Percentiles rank a stretch among this genome's conserved stretches.
Conservation (phyloP, 768 basidiomycete species). For the Podaxis sp. region DNA sequence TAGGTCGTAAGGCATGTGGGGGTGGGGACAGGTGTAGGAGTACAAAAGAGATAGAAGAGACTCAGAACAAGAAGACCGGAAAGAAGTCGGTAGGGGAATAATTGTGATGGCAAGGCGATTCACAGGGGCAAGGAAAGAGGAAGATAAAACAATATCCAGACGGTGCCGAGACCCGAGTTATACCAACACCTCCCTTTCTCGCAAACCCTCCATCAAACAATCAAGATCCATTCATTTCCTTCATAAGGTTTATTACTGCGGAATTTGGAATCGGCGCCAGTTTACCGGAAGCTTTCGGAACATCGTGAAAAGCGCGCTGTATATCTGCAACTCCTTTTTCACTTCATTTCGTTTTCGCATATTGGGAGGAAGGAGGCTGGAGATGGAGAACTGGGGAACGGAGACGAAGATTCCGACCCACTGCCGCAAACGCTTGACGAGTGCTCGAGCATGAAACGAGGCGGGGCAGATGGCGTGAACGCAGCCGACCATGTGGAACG, state of each 20-base stretch:
- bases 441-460: constrained; percentile 2
- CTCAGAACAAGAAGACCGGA: constrained; percentile 2
- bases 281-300: neutral
- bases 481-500: constrained; percentile 9
- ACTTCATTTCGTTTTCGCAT: constrained; percentile 2
- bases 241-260: neutral
- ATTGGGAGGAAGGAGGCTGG: neutral
- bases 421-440: constrained; percentile 2
- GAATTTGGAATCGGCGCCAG: neutral
- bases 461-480: constrained; percentile 6
- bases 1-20: neutral
- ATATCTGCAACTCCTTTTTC: constrained; percentile 9
- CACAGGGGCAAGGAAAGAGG: neutral
- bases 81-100: neutral
- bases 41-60: neutral
- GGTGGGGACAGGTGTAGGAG: neutral
- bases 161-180: constrained; percentile 1
- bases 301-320: neutral
- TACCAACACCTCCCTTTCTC: neutral
- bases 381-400: neutral
- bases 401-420: neutral
- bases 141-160: constrained; percentile 9
- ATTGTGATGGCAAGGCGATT: neutral
- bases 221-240: neutral
- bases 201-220: neutral